Evolutionary conservation across 2,329 filamentous ascomycete genomes (phyloP).

Genomic region (Cercospora janseana): DNA sequence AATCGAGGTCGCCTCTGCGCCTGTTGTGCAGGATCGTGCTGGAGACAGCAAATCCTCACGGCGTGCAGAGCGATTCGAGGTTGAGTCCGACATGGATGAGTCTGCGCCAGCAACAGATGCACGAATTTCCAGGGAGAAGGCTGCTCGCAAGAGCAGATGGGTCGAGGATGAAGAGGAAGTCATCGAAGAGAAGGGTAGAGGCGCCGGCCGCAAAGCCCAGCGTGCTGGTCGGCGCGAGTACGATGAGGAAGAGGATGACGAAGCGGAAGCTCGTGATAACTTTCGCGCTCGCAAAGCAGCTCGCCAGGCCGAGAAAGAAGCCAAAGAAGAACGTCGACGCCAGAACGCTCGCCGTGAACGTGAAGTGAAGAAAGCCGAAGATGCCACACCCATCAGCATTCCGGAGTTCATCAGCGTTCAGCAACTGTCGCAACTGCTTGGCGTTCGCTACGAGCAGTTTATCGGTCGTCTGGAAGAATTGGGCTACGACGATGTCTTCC

Average conservation of each 20-base stretch:
- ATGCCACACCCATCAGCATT: conserved; percentile 66
- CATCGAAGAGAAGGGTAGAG: conserved; percentile 23
- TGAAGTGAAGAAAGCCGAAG: conserved; percentile 35
- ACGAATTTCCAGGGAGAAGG: conserved; percentile 11
- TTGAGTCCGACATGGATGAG: conserved; percentile 7
- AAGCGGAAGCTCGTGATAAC: conserved; percentile 30
- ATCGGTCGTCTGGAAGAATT: conserved; percentile 73
- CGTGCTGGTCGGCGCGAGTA: conserved; percentile 23
- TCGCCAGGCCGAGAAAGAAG: conserved; percentile 23
- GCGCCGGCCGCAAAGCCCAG: conserved; percentile 15
- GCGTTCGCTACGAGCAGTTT: conserved; percentile 69
- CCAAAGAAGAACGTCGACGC: conserved; percentile 27
- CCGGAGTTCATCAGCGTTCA: conserved; percentile 91
- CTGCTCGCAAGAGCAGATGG: conserved; percentile 21
- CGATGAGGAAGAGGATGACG: conserved; percentile 34
- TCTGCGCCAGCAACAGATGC: neutral
- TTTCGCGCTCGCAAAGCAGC: conserved; percentile 28
- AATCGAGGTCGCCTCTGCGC: neutral
- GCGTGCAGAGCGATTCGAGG: neutral
- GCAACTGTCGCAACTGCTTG: conserved; percentile 73
- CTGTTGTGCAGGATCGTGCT: neutral
- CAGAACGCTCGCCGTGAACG: conserved; percentile 27
- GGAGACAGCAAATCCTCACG: neutral
- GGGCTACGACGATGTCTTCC: conserved; percentile 81
- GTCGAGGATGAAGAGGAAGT: conserved; percentile 20